Evolutionary conservation across 331 rosid species (phyloP).

Genomic region (Phaseolus coccineus): DNA sequence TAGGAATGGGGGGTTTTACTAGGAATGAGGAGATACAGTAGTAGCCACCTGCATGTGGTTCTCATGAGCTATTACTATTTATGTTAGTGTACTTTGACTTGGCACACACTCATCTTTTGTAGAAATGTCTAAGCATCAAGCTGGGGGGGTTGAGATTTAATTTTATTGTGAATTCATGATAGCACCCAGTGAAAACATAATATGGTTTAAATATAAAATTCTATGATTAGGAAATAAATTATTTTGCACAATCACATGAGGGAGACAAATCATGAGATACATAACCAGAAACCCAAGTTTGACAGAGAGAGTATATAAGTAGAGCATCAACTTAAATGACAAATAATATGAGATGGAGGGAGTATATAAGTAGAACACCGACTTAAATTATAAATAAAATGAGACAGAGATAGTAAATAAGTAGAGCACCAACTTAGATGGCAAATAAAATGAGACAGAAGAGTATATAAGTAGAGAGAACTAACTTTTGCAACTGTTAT

Average conservation of each 20-base stretch:
- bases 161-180: neutral
- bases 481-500: slow-evolving; percentile 12
- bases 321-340: neutral
- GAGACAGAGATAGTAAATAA: too few relatives aligned
- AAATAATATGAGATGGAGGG: too few relatives aligned
- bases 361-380: too few relatives aligned
- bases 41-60: slow-evolving; percentile 3
- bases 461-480: neutral
- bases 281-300: neutral
- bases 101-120: neutral
- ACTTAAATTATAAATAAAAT: too few relatives aligned
- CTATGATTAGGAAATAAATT: neutral
- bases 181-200: neutral
- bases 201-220: neutral
- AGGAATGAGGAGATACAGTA: neutral
- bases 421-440: too few relatives aligned
- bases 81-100: neutral
- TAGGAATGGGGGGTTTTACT: neutral
- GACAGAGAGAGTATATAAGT: neutral
- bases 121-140: neutral
- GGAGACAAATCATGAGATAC: neutral
- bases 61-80: neutral
- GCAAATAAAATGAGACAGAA: too few relatives aligned
- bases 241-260: neutral
- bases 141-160: neutral